Evolutionary conservation across 2,329 filamentous ascomycete species (phyloP).

Genomic region (Colletotrichum cuscutae): DNA sequence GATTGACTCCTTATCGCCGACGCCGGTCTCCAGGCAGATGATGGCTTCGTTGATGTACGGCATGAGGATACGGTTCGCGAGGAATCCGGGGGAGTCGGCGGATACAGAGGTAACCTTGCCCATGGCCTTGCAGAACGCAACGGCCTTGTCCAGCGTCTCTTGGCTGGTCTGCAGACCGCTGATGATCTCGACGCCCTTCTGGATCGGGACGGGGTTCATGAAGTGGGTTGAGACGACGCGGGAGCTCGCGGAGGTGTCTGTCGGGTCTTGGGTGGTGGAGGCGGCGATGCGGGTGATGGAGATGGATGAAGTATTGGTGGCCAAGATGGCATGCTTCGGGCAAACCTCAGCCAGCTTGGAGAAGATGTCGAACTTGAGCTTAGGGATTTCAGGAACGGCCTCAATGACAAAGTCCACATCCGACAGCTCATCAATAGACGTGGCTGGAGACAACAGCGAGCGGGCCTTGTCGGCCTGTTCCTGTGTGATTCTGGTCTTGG

Average conservation of each 20-base stretch:
- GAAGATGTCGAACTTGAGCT: conserved; percentile 91
- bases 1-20: conserved; percentile 90
- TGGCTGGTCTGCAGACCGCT: conserved; percentile 90
- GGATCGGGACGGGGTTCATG: conserved; percentile 98
- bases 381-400: conserved; percentile 91
- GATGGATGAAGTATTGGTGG: conserved; percentile 99
- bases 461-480: conserved; percentile 81
- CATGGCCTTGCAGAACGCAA: conserved; percentile 90
- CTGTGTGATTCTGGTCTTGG: conserved; percentile 86
- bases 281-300: conserved; percentile 97
- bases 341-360: conserved; percentile 82
- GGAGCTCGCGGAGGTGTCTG: conserved; percentile 81
- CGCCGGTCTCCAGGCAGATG: conserved; percentile 92
- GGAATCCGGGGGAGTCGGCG: conserved; percentile 90
- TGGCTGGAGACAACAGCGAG: conserved; percentile 74
- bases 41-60: conserved; percentile 99
- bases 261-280: conserved; percentile 81
- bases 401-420: conserved; percentile 98
- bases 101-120: conserved; percentile 91
- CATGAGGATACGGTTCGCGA: conserved; percentile 98
- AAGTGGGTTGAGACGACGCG: conserved; percentile 97
- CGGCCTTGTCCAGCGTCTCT: conserved; percentile 81
- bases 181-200: conserved; percentile 98
- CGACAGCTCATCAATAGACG: conserved; percentile 79
- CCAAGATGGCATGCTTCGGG: conserved; percentile 86